Evolutionary conservation across 2,329 filamentous ascomycete species (phyloP).

Genomic region (Trichoderma sp.): DNA sequence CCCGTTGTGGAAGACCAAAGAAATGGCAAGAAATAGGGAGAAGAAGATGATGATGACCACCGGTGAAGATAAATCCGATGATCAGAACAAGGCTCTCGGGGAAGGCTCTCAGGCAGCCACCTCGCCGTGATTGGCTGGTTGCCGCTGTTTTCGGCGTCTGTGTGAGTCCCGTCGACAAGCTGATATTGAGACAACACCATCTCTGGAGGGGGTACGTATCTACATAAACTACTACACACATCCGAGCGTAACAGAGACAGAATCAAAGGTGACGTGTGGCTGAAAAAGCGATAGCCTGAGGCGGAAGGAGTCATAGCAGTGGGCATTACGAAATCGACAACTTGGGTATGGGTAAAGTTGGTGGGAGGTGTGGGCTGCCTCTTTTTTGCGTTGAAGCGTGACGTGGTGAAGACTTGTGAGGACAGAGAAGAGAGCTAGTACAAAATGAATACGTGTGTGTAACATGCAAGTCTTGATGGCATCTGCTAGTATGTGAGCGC

Average conservation of each 20-base stretch:
- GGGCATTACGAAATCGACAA: not conserved
- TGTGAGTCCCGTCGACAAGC: not conserved
- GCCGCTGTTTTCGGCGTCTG: not conserved
- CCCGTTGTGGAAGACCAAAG: not conserved
- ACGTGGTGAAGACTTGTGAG: not conserved
- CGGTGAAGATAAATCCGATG: not conserved
- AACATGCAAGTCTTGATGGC: no score
- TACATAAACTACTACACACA: no score
- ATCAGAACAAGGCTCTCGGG: not conserved
- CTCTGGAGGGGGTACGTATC: not conserved
- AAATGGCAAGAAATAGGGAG: not conserved
- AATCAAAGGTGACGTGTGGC: not conserved
- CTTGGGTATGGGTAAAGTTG: not conserved
- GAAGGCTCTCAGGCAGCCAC: slow-evolving; percentile 4
- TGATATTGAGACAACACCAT: not conserved
- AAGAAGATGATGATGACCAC: not conserved
- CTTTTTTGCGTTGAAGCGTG: not conserved
- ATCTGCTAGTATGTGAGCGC: not conserved
- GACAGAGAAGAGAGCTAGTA: not conserved
- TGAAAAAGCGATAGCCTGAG: slow-evolving; percentile 3
- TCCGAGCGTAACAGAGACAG: not conserved
- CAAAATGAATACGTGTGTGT: not conserved
- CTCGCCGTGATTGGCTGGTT: slow-evolving; percentile 3
- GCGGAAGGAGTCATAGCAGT: not conserved
- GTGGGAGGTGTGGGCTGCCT: not conserved